Percentiles rank a stretch among this genome's conserved stretches.
These are phyloP conservation scores for Neoboletus subvelutipes DNA, from an alignment of 768 basidiomycete species.

Conservation along the genomic window DNA sequence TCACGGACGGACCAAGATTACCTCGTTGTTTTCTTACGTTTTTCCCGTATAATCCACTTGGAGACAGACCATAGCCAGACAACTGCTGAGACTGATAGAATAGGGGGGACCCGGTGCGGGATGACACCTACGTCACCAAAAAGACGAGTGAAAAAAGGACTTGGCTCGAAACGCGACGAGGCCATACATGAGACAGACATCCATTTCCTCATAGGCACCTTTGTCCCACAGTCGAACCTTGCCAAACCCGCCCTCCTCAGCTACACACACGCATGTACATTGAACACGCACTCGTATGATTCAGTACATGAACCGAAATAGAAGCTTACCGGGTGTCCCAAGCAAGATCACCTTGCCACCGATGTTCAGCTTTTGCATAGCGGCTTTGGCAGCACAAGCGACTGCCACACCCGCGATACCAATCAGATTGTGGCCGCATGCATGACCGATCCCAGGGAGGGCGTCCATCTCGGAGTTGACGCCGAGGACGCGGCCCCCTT, in stretches of 20 bases:
- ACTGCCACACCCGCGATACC: constrained; percentile 74
- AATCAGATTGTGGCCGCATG: constrained; percentile 83
- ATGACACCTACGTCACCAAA: constrained; percentile 57
- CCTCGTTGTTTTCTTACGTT: constrained; percentile 45
- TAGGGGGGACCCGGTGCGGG: constrained; percentile 75
- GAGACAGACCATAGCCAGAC: constrained; percentile 60
- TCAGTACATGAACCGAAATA: neutral
- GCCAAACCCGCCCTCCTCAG: constrained; percentile 77
- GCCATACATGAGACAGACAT: constrained; percentile 69
- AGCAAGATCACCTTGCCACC: constrained; percentile 68
- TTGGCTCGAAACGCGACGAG: neutral
- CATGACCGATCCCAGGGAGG: constrained; percentile 59
- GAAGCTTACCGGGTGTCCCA: constrained; percentile 67
- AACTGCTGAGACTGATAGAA: constrained; percentile 63
- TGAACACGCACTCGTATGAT: neutral
- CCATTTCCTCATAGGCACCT: constrained; percentile 76
- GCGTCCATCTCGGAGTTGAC: constrained; percentile 81
- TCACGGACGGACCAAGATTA: neutral
- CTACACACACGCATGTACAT: constrained; percentile 35
- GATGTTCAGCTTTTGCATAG: constrained; percentile 59
- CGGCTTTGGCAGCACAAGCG: constrained; percentile 65
- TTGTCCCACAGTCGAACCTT: constrained; percentile 68
- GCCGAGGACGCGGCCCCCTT: constrained; percentile 69
- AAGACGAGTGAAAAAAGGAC: neutral
- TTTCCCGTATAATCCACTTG: constrained; percentile 70